Base-by-base conservation (phyloP, 495 filamentous ascomycete species). In the Alectoria sarmentosa region DNA sequence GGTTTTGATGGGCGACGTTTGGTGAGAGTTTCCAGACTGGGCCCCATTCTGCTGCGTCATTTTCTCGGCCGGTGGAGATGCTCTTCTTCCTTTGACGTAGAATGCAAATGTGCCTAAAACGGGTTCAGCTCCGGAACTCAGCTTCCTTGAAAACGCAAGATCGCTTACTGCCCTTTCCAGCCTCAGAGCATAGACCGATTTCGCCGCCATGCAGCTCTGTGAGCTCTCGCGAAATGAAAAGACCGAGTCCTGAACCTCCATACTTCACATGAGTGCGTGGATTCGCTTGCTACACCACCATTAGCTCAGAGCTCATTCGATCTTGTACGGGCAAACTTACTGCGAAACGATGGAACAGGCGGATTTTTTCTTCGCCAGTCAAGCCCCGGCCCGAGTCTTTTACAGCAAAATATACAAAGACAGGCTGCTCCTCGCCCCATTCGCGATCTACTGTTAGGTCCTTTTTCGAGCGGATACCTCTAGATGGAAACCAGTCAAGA, bases 151-250 rank as follows among this genome's bases (percentile, higher is more conserved):
- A 54, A 8, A 28, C 15, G 6, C 49, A 32, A 32, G 49, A 30
- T 30, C 26, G 19, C 48, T 30, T 54, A 71, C 87, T 90, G 26
- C 90, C 90, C 37, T 84, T 73, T 7, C 86, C 88, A 58, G 86
- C 78, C 66, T 86, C 79, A 3, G 88, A 89, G 32, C 82, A 80
- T 1, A 93, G 88, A 3, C 89, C 89, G 61, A 93, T 91, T 64
- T 91, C 88, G 10, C 90, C 90, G 23, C 89, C 89, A 75, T 92
- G 89, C 17, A 93, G 72, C 67, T 92, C 89, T 26, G 87, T 89
- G 9, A 95, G 75, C 61, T 86, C 84, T 48, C 88, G 78, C 38
- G 86, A 90, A 61, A 93, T 91, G 75, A 91, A 93, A 7, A 95
- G 78, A 0, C 90, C 90, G 6, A 95, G 79, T 0, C 91, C 90